Percentiles rank a stretch among this genome's conserved stretches.
These are phyloP conservation scores for Ilyonectria sp. DNA, from an alignment of 2,329 filamentous ascomycete species.

Conservation along the genomic window DNA sequence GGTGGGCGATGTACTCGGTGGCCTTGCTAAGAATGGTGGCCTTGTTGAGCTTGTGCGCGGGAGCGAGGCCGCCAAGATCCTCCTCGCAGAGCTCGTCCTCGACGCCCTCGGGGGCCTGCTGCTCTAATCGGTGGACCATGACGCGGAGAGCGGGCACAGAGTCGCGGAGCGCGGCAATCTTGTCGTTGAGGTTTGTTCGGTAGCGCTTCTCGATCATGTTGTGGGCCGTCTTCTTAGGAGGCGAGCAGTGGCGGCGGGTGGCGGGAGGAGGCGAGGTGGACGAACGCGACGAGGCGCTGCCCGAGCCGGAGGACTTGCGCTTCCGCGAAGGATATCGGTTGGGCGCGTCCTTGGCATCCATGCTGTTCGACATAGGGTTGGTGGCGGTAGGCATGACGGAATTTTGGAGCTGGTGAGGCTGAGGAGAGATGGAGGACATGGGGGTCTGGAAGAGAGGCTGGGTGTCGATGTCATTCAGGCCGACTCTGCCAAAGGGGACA, in stretches of 20 bases:
- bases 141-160: conserved; percentile 89
- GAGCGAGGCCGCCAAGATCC: conserved; percentile 79
- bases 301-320: conserved; percentile 52
- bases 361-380: conserved; percentile 37
- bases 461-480: conserved; percentile 47
- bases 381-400: conserved; percentile 39
- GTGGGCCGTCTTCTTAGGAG: conserved; percentile 88
- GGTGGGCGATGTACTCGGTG: conserved; percentile 56
- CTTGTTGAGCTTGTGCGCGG: conserved; percentile 94
- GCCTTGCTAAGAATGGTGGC: conserved; percentile 76
- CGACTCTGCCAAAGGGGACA: conserved; percentile 47
- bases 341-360: conserved; percentile 39
- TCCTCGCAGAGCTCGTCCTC: conserved; percentile 78
- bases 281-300: conserved; percentile 48
- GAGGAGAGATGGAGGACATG: conserved; percentile 46
- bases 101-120: conserved; percentile 70
- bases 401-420: conserved; percentile 42
- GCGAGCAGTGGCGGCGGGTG: conserved; percentile 48
- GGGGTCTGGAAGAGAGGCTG: conserved; percentile 49
- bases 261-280: conserved; percentile 59
- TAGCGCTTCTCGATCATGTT: conserved; percentile 98
- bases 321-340: conserved; percentile 49
- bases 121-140: conserved; percentile 73
- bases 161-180: conserved; percentile 90
- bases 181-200: conserved; percentile 94